Evolutionary conservation across 257 asterid species (phyloP).

Genomic region (Penstemon barbatus): DNA sequence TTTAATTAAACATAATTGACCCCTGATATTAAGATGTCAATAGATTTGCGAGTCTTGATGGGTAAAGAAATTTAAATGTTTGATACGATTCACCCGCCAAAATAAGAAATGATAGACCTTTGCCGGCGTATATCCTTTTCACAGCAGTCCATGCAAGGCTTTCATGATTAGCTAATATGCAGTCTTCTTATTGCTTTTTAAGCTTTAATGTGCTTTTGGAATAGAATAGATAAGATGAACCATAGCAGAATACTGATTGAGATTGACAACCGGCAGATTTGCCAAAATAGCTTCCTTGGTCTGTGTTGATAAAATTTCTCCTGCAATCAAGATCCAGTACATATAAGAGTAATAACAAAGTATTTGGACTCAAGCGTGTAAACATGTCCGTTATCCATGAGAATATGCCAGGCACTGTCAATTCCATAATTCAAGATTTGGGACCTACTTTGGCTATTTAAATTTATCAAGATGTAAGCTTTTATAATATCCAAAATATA

Average conservation of each 20-base stretch:
- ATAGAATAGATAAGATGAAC: slow-evolving; percentile 13
- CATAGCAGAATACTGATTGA: neutral
- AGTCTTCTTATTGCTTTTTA: slow-evolving; percentile 6
- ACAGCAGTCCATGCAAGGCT: slow-evolving; percentile 7
- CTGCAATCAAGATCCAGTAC: slow-evolving; percentile 7
- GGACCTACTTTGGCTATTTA: neutral
- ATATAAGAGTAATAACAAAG: neutral
- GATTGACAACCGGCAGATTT: slow-evolving; percentile 8
- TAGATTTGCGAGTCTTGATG: slow-evolving; percentile 7
- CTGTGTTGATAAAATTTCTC: slow-evolving; percentile 2
- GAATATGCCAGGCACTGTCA: slow-evolving; percentile 2
- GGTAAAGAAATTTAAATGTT: slow-evolving; percentile 7
- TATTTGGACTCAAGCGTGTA: slow-evolving; percentile 1
- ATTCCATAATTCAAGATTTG: slow-evolving; percentile 7
- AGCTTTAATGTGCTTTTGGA: slow-evolving; percentile 6
- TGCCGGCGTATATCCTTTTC: neutral
- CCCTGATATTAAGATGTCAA: slow-evolving; percentile 11
- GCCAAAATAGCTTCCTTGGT: neutral
- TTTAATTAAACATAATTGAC: neutral
- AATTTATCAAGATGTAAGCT: neutral
- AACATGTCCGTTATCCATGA: neutral
- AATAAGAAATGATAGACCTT: slow-evolving; percentile 16
- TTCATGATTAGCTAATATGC: neutral
- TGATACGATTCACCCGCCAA: slow-evolving; percentile 6
- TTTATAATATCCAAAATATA: slow-evolving; percentile 8